phyloP scores from a whole-genome alignment of 1,139 yeast species.

The Yamadazyma songkhlaensis region DNA sequence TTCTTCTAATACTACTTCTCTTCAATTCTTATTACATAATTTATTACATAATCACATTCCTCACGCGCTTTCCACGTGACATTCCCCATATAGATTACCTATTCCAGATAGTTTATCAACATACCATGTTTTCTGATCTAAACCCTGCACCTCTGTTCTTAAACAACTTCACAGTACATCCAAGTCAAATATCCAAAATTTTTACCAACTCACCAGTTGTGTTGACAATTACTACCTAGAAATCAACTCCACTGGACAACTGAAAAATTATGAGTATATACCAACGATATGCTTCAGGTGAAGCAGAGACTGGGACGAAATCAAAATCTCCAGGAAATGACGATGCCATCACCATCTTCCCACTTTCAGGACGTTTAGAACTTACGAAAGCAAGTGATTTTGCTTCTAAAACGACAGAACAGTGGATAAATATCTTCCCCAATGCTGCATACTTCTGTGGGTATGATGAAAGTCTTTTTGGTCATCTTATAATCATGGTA shows the following conservation, averaged over 20 bases:
- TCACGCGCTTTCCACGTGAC: too few species aligned
- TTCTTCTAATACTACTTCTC: too few species aligned
- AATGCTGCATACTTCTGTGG: constrained; percentile 58
- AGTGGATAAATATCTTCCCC: constrained; percentile 44
- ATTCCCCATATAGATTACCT: too few species aligned
- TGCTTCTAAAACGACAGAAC: constrained; percentile 16
- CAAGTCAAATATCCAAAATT: not conserved
- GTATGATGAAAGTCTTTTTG: constrained; percentile 49
- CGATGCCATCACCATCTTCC: constrained; percentile 14
- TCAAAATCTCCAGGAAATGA: constrained; percentile 3
- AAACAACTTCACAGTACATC: too few species aligned
- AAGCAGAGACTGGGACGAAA: constrained; percentile 8
- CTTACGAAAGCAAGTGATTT: constrained; percentile 14
- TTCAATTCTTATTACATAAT: too few species aligned
- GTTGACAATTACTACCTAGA: too few species aligned
- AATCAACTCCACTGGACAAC: not conserved
- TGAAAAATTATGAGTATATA: constrained; percentile 25
- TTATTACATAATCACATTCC: too few species aligned
- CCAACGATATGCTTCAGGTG: constrained; percentile 39
- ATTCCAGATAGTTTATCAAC: too few species aligned
- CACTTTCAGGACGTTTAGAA: constrained; percentile 20
- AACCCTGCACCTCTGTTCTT: too few species aligned
- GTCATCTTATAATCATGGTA: constrained; percentile 51
- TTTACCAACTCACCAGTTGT: not conserved
- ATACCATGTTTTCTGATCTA: too few species aligned